Base-by-base conservation (phyloP, 202 grass and related monocot species). In the Alloteropsis angusta region DNA sequence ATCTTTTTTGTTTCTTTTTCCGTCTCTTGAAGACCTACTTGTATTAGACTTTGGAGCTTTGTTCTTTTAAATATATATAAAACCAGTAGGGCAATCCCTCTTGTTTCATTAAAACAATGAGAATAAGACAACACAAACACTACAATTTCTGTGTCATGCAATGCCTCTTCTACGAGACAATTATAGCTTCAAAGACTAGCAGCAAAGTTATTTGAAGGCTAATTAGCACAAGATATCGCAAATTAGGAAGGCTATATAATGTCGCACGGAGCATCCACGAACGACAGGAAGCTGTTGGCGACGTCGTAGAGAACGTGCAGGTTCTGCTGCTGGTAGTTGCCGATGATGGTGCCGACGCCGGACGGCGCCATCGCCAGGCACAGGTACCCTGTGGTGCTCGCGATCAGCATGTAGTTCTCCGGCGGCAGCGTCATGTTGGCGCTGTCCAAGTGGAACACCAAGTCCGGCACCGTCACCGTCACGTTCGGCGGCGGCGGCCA, bases 261-360 rank as follows among this genome's bases (percentile, higher is more conserved):
- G 23, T 87, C 69, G 53, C 89, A 91, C 3, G 65, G 72, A 36
- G 85, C 78, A 0, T 78, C 54, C 11, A 81, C 73, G 71, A 88
- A 91, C 5, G 89, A 88, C 15, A 88, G 60, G 3, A 62, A 17
- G 53, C 55, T 83, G 19, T 83, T 85, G 10, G 67, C 78, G 60
- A 88, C 7, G 81, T 91, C 89, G 45, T 88, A 91, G 18, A 88
- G 81, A 26, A 91, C 22, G 22, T 88, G 83, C 36, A 91, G 7
- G 44, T 88, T 87, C 82, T 91, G 89, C 74, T 92, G 89, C 47
- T 83, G 79, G 60, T 83, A 92, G 67, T 88, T 92, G 35, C 89
- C 89, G 11, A 92, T 83, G 50, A 88, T 73, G 14, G 90, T 80
- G 61, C 87, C 80, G 39, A 65, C 89, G n/a, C 22, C 57, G 6